Evolutionary conservation across 179 eudicot genomes (phyloP).

Genomic region (Camellia oleifera): DNA sequence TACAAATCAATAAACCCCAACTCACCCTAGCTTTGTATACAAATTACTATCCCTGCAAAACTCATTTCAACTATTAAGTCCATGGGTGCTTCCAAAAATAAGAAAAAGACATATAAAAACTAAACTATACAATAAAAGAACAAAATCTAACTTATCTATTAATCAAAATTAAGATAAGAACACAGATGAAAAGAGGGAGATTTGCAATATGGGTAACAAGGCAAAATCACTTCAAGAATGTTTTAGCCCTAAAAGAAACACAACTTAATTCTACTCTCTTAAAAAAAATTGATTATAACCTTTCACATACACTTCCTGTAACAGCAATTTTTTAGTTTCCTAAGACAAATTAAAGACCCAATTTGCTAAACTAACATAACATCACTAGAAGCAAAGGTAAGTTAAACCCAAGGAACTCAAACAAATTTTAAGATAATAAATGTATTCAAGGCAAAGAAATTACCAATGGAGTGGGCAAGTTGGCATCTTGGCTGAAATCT

Average conservation of each 20-base stretch:
- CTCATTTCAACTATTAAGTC: background rate
- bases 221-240: background rate
- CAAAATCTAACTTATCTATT: no score
- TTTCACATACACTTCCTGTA: background rate
- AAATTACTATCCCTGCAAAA: background rate
- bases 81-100: background rate
- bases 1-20: background rate
- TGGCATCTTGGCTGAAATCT: slow-evolving; percentile 14
- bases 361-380: background rate
- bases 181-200: background rate
- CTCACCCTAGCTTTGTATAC: background rate
- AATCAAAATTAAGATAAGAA: background rate
- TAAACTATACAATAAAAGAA: background rate
- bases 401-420: background rate
- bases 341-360: background rate
- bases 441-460: background rate
- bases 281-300: background rate
- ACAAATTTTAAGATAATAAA: background rate
- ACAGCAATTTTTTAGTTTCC: background rate
- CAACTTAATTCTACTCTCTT: background rate
- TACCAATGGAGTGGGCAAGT: slow-evolving; percentile 21
- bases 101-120: background rate
- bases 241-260: background rate
- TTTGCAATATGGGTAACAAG: background rate
- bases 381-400: background rate